Percentiles rank a stretch among this genome's conserved stretches.
phyloP scores from a whole-genome alignment of 2,329 filamentous ascomycete species.

The Penicillium paneum region DNA sequence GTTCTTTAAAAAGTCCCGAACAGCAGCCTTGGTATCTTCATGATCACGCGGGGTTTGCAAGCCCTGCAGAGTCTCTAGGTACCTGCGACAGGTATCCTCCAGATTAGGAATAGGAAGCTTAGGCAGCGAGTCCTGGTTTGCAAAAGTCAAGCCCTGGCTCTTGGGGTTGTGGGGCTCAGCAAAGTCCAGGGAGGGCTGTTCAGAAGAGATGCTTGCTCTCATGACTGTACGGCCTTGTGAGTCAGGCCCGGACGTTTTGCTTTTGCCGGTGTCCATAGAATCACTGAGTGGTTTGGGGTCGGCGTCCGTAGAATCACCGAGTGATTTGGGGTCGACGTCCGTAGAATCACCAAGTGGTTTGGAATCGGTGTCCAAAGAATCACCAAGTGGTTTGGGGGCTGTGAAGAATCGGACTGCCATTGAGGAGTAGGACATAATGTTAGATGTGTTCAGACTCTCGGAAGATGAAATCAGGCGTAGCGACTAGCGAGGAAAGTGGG shows the following conservation, averaged over 20 bases:
- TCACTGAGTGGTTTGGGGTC: slow-evolving; percentile 53
- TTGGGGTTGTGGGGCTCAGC: slow-evolving; percentile 28
- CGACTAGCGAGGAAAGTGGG: slow-evolving; percentile 73
- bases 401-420: slow-evolving; percentile 69
- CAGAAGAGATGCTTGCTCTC: slow-evolving; percentile 23
- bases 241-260: slow-evolving; percentile 6
- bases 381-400: slow-evolving; percentile 68
- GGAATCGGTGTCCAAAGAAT: slow-evolving; percentile 54
- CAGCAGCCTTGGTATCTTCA: slow-evolving; percentile 73
- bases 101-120: slow-evolving; percentile 92
- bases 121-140: slow-evolving; percentile 80
- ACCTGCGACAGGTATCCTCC: slow-evolving; percentile 71
- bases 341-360: slow-evolving; percentile 53
- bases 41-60: slow-evolving; percentile 79
- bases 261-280: slow-evolving; percentile 52
- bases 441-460: slow-evolving; percentile 35
- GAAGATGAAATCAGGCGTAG: slow-evolving; percentile 51
- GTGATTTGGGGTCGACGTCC: slow-evolving; percentile 31
- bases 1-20: slow-evolving; percentile 74
- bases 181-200: slow-evolving; percentile 8
- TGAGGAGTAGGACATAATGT: slow-evolving; percentile 57
- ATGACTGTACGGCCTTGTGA: slow-evolving; percentile 18
- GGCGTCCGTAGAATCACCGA: slow-evolving; percentile 56
- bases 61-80: slow-evolving; percentile 74
- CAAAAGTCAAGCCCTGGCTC: slow-evolving; percentile 77